Evolutionary conservation across 495 filamentous ascomycete species (phyloP).

Genomic region (Parachaetomium inaequale): DNA sequence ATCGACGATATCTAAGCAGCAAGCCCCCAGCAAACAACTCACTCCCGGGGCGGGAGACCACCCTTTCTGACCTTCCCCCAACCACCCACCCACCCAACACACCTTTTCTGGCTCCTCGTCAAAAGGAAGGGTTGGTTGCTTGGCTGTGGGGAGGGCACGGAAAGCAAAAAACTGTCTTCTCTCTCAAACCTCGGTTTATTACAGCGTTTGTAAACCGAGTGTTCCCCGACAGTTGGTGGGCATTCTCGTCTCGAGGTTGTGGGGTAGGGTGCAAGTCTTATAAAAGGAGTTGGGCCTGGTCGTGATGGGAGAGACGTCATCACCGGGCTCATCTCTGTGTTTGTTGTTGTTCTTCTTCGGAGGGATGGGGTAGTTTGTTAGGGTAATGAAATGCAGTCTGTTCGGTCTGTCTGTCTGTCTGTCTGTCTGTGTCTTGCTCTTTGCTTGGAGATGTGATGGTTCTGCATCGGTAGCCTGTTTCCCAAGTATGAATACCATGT

Average conservation of each 20-base stretch:
- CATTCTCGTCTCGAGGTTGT: slow-evolving; percentile 9
- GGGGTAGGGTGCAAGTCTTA: slow-evolving; percentile 10
- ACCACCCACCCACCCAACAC: too few species aligned
- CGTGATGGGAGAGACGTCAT: slow-evolving; percentile 54
- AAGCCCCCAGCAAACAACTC: neutral
- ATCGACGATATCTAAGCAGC: slow-evolving; percentile 66
- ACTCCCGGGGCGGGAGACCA: slow-evolving; percentile 12
- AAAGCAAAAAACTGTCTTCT: slow-evolving; percentile 56
- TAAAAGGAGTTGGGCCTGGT: slow-evolving; percentile 23
- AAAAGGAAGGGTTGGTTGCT: slow-evolving; percentile 5
- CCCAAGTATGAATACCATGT: too few species aligned
- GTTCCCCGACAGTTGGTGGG: slow-evolving; percentile 50
- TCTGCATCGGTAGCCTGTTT: neutral
- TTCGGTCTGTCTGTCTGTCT: neutral
- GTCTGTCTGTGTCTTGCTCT: too few species aligned
- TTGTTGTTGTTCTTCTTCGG: slow-evolving; percentile 5
- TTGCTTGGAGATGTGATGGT: neutral
- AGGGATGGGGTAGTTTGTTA: slow-evolving; percentile 1
- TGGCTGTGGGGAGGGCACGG: too few species aligned
- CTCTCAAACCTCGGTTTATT: slow-evolving; percentile 50
- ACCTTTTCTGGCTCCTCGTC: neutral
- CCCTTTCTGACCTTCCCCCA: slow-evolving; percentile 16
- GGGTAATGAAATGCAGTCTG: slow-evolving; percentile 12
- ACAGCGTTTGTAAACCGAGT: neutral
- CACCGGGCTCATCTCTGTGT: slow-evolving; percentile 27